These are phyloP conservation scores for Pichia sp. DNA, from an alignment of 1,139 yeast genomes.

Conservation along the genomic window DNA sequence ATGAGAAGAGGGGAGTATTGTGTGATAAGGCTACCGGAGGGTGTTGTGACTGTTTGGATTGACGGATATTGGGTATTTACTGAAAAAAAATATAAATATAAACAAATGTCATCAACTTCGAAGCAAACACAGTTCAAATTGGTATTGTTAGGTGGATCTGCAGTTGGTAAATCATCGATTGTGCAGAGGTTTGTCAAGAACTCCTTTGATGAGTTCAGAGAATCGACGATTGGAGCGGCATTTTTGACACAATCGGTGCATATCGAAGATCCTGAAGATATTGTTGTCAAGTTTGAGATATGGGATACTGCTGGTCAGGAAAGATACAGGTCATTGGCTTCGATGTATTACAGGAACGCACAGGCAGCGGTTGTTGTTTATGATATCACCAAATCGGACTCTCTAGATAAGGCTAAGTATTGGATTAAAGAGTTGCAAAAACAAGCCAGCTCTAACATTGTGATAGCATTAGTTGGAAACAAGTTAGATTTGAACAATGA, in stretches of 20 bases:
- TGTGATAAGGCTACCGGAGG: too few relatives aligned
- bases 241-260: conserved; percentile 80
- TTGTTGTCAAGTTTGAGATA: conserved; percentile 52
- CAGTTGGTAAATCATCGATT: conserved; percentile 89
- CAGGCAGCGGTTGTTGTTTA: conserved; percentile 79
- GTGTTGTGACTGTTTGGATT: too few relatives aligned
- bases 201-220: conserved; percentile 88
- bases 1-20: too few relatives aligned
- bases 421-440: conserved; percentile 95
- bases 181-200: conserved; percentile 93
- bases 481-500: conserved; percentile 59
- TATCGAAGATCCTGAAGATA: neutral
- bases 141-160: conserved; percentile 72
- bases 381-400: conserved; percentile 58
- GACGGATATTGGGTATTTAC: neutral
- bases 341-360: conserved; percentile 81
- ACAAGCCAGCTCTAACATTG: conserved; percentile 68
- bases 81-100: too few relatives aligned
- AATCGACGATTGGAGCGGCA: conserved; percentile 96
- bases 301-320: conserved; percentile 94
- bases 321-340: conserved; percentile 72
- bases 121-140: conserved; percentile 66
- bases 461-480: conserved; percentile 80
- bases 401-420: conserved; percentile 81
- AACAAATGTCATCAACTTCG: neutral